Base-by-base conservation (phyloP, 73 alveolate genomes). In the Stentor coeruleus region DNA sequence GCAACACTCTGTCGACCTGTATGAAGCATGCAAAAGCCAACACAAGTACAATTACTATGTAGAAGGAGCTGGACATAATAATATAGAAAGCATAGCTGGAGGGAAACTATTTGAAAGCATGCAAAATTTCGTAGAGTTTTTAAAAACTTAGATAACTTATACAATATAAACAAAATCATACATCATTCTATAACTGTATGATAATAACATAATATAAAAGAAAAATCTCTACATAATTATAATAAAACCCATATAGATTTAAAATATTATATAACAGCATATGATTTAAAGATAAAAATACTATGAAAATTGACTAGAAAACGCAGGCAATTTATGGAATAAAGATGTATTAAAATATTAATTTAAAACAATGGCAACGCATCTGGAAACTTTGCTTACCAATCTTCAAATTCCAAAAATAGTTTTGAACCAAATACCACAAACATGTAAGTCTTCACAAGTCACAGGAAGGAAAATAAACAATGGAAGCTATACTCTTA, bases 51-150 rank as follows among this genome's bases (percentile, higher is more conserved):
- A 89, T 26, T 86, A 86, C 59, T 89, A 75, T 40, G 92, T 89
- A 3, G 92, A 85, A 33, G 90, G 92, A 20, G 95, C 95, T n/a
- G 95, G 95, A 42, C 95, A 89, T 77, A 89, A 89, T 83, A 89
- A 89, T 60, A 87, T 89, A 4, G 95, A 89, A 75, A 81, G 58
- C 57, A 77, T 77, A 38, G 95, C 95, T 11, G 81, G 60, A 11
- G 85, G 81, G 42, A 59, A 72, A 39, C 86, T 85, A 3, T 66
- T 66, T 33, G 79, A 66, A 20, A 20, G n/a, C 11, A 66, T 66
- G 79, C 79, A 66, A 33, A 26, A 15, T 33, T 66, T 66, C 20
- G 6, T 49, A 49, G 66, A 49, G 28, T 11, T 11, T 49, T 49
- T 49, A 49, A 49, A 49, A 49, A n/a, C n/a, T n/a, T n/a, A n/a